A percentile compares a stretch with the other conserved stretches of the same genome.
Evolutionary conservation across 1,284 basidiomycete genomes (phyloP).

Genomic region (Cryptococcus amylolentus): DNA sequence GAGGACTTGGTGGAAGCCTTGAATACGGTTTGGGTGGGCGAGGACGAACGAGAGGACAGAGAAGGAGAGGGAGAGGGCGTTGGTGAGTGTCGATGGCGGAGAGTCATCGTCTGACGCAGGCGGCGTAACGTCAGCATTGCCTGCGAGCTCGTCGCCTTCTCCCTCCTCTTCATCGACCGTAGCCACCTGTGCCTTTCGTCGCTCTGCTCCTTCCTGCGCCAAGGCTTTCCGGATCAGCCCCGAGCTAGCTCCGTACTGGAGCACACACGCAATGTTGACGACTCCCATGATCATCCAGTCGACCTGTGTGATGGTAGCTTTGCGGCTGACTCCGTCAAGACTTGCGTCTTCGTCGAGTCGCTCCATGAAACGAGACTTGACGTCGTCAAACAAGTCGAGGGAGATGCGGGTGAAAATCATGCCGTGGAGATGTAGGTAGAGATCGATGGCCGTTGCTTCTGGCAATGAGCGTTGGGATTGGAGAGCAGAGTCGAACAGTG

Average conservation of each 20-base stretch:
- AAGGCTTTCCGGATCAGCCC: slow-evolving; percentile 63
- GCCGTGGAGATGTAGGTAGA: slow-evolving; percentile 88
- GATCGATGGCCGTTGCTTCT: slow-evolving; percentile 71
- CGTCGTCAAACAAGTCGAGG: slow-evolving; percentile 80
- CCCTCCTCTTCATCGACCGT: slow-evolving; percentile 44
- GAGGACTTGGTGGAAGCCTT: slow-evolving; percentile 60
- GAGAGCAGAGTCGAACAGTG: slow-evolving; percentile 71
- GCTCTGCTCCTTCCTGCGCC: slow-evolving; percentile 42
- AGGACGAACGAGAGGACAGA: slow-evolving; percentile 71
- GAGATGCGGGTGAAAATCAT: slow-evolving; percentile 94
- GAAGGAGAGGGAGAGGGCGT: slow-evolving; percentile 76
- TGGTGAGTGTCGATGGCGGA: slow-evolving; percentile 61
- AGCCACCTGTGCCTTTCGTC: slow-evolving; percentile 47
- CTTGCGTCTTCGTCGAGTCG: slow-evolving; percentile 63
- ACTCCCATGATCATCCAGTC: slow-evolving; percentile 96
- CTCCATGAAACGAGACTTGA: slow-evolving; percentile 79
- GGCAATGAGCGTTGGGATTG: slow-evolving; percentile 67
- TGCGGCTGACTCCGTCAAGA: slow-evolving; percentile 56
- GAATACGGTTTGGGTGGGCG: slow-evolving; percentile 58
- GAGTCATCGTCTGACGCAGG: slow-evolving; percentile 2
- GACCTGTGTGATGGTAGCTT: slow-evolving; percentile 60
- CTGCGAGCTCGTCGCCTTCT: slow-evolving; percentile 13
- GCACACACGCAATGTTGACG: slow-evolving; percentile 72
- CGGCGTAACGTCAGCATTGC: slow-evolving; percentile 2
- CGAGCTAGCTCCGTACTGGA: slow-evolving; percentile 81